These are phyloP conservation scores for Calocybe indica DNA, from an alignment of 768 basidiomycete genomes.

Conservation along the genomic window DNA sequence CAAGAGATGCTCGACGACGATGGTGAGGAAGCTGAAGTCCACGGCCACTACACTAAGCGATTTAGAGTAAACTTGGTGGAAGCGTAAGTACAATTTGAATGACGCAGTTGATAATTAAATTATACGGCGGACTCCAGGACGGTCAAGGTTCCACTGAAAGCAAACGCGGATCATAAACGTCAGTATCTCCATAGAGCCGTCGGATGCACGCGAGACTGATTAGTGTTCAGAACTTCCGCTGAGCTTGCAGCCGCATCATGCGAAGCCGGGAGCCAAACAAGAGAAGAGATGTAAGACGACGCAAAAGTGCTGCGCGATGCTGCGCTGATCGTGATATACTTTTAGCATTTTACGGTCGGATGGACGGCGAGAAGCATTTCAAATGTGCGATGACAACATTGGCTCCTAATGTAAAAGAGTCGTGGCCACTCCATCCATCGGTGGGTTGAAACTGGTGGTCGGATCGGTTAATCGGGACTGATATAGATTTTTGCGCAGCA, in stretches of 20 bases:
- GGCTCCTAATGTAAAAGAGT: constrained; percentile 43
- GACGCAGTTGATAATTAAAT: not conserved
- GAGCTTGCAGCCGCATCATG: constrained; percentile 28
- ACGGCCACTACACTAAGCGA: constrained; percentile 50
- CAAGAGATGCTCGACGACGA: constrained; percentile 13
- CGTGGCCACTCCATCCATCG: constrained; percentile 36
- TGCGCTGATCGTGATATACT: not conserved
- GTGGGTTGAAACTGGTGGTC: constrained; percentile 15
- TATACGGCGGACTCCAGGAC: constrained; percentile 26
- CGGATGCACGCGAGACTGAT: not conserved
- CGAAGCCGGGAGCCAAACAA: constrained; percentile 19
- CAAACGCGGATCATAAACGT: constrained; percentile 49
- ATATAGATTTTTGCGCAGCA: constrained; percentile 35
- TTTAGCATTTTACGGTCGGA: constrained; percentile 49
- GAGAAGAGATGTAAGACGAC: constrained; percentile 16
- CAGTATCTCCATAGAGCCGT: constrained; percentile 6
- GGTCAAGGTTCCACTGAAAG: constrained; percentile 45
- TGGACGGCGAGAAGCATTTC: constrained; percentile 49
- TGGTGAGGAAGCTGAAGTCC: constrained; percentile 26
- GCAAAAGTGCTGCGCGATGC: too few species aligned
- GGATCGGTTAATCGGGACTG: not conserved
- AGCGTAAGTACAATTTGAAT: constrained; percentile 29
- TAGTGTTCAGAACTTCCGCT: constrained; percentile 35
- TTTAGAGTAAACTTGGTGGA: constrained; percentile 41
- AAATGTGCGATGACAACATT: constrained; percentile 58